Percentiles rank a stretch among this genome's conserved stretches.
phyloP scores from a whole-genome alignment of 495 filamentous ascomycete genomes.

The Copromyces sp. region DNA sequence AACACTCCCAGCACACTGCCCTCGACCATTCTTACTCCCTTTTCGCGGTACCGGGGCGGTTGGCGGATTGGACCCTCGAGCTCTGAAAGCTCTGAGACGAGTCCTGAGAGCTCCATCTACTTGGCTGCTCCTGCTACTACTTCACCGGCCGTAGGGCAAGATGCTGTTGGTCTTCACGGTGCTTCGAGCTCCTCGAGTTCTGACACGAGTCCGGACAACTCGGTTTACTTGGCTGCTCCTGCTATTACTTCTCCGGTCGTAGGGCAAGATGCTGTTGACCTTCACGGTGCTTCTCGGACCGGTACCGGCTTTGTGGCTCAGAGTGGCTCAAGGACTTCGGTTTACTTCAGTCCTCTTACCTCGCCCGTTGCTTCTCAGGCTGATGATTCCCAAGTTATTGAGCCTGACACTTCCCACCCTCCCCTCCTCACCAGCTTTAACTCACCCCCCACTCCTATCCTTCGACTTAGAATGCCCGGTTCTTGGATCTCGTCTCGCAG shows the following conservation, averaged over 20 bases:
- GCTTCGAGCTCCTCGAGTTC: background rate
- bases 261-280: background rate
- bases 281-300: background rate
- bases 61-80: background rate
- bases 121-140: background rate
- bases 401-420: background rate
- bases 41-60: background rate
- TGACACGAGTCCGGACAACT: background rate
- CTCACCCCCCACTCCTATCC: background rate
- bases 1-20: background rate
- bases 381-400: background rate
- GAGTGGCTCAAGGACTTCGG: background rate
- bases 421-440: background rate
- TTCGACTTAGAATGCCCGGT: background rate
- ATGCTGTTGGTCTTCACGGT: background rate
- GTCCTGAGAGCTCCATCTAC: background rate
- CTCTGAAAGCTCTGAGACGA: background rate
- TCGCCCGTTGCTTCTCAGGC: background rate
- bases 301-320: background rate
- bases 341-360: background rate
- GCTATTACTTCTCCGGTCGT: rapidly evolving
- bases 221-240: background rate
- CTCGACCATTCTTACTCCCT: background rate
- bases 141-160: too few relatives aligned
- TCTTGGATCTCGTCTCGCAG: background rate